These are phyloP conservation scores for Escovopsis weberi DNA, from an alignment of 2,329 filamentous ascomycete species.

Conservation along the genomic window DNA sequence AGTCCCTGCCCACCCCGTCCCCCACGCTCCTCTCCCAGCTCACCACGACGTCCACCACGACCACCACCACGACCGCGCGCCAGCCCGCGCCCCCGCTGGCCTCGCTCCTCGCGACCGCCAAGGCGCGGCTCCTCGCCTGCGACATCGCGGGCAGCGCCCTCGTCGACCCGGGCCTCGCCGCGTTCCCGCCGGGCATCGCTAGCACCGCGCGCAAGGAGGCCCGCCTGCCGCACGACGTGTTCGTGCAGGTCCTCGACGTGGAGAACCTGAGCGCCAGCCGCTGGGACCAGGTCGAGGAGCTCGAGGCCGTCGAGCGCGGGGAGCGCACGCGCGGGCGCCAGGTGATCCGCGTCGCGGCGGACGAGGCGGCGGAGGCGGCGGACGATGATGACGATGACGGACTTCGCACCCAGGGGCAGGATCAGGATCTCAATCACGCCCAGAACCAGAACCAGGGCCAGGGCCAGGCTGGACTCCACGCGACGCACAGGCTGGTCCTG, in stretches of 20 bases:
- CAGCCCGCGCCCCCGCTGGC: conserved; percentile 56
- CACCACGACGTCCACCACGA: conserved; percentile 70
- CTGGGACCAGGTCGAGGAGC: conserved; percentile 77
- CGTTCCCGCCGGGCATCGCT: conserved; percentile 39
- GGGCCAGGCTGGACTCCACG: conserved; percentile 23
- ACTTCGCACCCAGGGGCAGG: conserved; percentile 11
- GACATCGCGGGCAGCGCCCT: conserved; percentile 46
- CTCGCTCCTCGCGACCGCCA: conserved; percentile 63
- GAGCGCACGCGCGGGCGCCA: conserved; percentile 65
- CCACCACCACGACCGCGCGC: conserved; percentile 67
- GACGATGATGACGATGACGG: conserved; percentile 36
- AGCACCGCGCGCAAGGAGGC: conserved; percentile 39
- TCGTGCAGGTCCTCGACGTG: conserved; percentile 74
- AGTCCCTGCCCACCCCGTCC: conserved; percentile 40
- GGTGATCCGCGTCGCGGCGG: conserved; percentile 46
- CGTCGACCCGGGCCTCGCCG: conserved; percentile 25
- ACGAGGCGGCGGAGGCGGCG: neutral
- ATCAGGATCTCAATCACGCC: neutral
- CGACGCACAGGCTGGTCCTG: conserved; percentile 66
- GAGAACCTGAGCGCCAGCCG: conserved; percentile 67
- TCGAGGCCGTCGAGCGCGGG: conserved; percentile 59
- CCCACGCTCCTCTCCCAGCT: conserved; percentile 53
- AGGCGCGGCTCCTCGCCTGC: conserved; percentile 63
- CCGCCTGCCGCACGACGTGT: conserved; percentile 44
- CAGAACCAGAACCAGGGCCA: conserved; percentile 5